phyloP scores from a whole-genome alignment of 2,329 filamentous ascomycete species.

The Fusarium anthophilum region DNA sequence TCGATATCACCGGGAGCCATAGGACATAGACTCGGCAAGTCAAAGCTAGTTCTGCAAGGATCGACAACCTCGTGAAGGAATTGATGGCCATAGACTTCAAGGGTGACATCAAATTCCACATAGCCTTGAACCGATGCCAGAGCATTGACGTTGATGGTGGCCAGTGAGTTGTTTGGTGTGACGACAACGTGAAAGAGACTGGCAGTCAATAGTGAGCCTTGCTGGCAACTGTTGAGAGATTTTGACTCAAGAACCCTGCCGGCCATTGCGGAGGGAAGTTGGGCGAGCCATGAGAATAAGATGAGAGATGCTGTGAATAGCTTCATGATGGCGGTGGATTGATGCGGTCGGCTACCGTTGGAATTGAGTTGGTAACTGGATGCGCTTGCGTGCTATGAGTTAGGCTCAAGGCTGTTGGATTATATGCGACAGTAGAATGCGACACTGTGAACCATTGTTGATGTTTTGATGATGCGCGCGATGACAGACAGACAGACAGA shows the following conservation, averaged over 20 bases:
- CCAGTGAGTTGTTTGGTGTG: conserved; percentile 76
- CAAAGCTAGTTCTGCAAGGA: conserved; percentile 71
- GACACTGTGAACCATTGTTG: conserved; percentile 4
- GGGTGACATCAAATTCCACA: conserved; percentile 77
- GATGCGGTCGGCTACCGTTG: not conserved
- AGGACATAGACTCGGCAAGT: conserved; percentile 80
- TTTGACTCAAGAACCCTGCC: conserved; percentile 78
- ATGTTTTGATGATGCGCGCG: not conserved
- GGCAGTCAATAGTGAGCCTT: conserved; percentile 84
- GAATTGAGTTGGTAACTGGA: too few relatives aligned
- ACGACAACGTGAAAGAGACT: conserved; percentile 87
- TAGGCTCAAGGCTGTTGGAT: not conserved
- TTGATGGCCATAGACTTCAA: conserved; percentile 84
- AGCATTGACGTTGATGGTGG: conserved; percentile 79
- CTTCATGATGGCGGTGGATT: conserved; percentile 15
- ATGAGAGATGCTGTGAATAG: conserved; percentile 6
- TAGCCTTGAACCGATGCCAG: conserved; percentile 84
- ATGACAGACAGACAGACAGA: too few relatives aligned
- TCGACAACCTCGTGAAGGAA: conserved; percentile 74
- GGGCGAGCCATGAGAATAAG: conserved; percentile 20
- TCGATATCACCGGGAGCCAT: conserved; percentile 87
- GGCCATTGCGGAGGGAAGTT: conserved; percentile 52
- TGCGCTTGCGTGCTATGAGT: too few relatives aligned
- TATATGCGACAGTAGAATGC: not conserved
- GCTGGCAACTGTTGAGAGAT: conserved; percentile 85